Evolutionary conservation across 2,329 filamentous ascomycete genomes (phyloP).

Genomic region (Stachybotrys echinatus): DNA sequence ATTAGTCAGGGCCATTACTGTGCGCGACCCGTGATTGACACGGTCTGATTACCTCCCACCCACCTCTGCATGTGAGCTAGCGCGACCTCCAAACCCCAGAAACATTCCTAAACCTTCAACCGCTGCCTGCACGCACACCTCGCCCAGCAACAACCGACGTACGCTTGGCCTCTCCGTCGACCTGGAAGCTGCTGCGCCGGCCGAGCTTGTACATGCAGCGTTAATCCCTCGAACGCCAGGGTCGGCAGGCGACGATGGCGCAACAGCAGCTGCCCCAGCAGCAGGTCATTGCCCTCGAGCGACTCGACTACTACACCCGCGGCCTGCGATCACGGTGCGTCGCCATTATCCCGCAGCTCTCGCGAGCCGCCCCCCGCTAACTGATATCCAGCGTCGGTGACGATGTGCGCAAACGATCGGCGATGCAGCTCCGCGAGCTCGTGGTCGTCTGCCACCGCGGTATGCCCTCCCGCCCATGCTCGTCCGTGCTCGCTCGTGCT

Average conservation of each 20-base stretch:
- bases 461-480: conserved; percentile 17
- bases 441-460: conserved; percentile 52
- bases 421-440: conserved; percentile 49
- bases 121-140: too few species aligned
- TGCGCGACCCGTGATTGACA: too few species aligned
- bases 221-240: conserved; percentile 13
- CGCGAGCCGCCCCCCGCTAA: conserved; percentile 8
- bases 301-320: conserved; percentile 48
- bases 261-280: conserved; percentile 34
- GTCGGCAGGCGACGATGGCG: conserved; percentile 28
- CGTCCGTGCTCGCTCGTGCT: neutral
- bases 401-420: conserved; percentile 47
- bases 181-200: neutral
- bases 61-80: too few species aligned
- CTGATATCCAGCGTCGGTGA: conserved; percentile 30
- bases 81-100: too few species aligned
- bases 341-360: neutral
- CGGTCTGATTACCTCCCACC: too few species aligned
- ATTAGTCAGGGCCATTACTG: too few species aligned
- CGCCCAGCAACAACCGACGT: too few species aligned
- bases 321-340: conserved; percentile 51
- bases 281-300: conserved; percentile 49
- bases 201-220: conserved; percentile 18
- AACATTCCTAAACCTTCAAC: too few species aligned
- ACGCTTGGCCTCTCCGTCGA: neutral